Percentiles rank a stretch among this genome's conserved stretches.
phyloP scores from a whole-genome alignment of 202 grass and related monocot species.

The Bolboschoenoplectus hybrid region DNA sequence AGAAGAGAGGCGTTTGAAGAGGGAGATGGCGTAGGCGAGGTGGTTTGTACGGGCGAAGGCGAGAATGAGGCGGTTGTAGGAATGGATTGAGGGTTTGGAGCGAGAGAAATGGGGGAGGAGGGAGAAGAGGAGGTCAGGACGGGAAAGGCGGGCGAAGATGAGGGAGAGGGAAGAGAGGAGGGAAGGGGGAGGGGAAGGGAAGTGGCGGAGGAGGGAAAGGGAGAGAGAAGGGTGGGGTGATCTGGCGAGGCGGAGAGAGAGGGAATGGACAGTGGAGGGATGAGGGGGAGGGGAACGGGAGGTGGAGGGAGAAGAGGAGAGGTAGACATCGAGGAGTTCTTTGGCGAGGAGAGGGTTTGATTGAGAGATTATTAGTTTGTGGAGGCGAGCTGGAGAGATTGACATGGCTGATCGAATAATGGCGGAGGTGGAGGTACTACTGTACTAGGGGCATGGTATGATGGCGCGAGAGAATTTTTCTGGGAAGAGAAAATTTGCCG shows the following conservation, averaged over 20 bases:
- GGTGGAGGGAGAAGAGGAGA: slow-evolving; percentile 43
- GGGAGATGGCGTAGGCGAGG: slow-evolving; percentile 60
- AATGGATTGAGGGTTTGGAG: slow-evolving; percentile 46
- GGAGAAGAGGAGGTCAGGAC: slow-evolving; percentile 57
- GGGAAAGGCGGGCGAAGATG: slow-evolving; percentile 57
- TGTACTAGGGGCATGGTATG: too few relatives aligned
- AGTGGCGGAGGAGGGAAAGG: slow-evolving; percentile 53
- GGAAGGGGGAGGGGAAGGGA: slow-evolving; percentile 49
- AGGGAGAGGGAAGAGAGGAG: slow-evolving; percentile 69
- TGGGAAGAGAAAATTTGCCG: too few relatives aligned
- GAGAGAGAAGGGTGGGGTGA: slow-evolving; percentile 56
- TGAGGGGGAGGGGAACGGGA: slow-evolving; percentile 48
- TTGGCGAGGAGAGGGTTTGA: slow-evolving; percentile 54
- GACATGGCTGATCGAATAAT: slow-evolving; percentile 16
- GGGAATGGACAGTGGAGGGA: slow-evolving; percentile 58
- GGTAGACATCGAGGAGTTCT: slow-evolving; percentile 47
- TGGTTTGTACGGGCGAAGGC: slow-evolving; percentile 64
- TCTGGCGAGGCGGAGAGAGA: slow-evolving; percentile 54
- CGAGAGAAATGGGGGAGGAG: slow-evolving; percentile 49
- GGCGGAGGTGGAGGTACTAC: not conserved
- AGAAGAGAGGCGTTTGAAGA: slow-evolving; percentile 66
- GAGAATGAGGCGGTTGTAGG: slow-evolving; percentile 75
- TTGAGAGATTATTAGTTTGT: slow-evolving; percentile 59
- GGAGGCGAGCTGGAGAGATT: slow-evolving; percentile 53
- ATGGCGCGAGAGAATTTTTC: too few relatives aligned